Evolutionary conservation across 495 filamentous ascomycete genomes (phyloP).

Genomic region (Bathelium albidoporum): DNA sequence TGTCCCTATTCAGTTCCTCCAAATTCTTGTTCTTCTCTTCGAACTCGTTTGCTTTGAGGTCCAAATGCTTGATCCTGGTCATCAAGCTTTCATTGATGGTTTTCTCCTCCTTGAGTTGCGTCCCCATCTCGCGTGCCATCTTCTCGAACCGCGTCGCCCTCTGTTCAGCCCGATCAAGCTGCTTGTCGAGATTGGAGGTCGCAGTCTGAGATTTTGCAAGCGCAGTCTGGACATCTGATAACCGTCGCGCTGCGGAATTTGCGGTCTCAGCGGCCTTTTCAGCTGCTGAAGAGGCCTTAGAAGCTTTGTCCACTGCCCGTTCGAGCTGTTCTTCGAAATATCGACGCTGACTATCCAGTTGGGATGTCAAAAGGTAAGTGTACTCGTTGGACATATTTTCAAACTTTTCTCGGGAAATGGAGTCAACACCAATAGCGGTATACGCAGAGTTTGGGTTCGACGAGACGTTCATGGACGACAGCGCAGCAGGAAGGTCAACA

Average conservation of each 20-base stretch:
- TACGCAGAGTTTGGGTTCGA: constrained; percentile 23
- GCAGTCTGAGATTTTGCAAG: constrained; percentile 45
- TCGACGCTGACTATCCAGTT: constrained; percentile 80
- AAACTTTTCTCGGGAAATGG: constrained; percentile 79
- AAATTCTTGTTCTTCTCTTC: constrained; percentile 53
- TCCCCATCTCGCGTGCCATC: constrained; percentile 64
- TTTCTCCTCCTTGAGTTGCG: constrained; percentile 80
- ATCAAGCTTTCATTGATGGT: constrained; percentile 68
- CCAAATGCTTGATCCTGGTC: constrained; percentile 60
- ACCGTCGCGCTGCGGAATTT: constrained; percentile 37
- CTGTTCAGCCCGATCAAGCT: constrained; percentile 54
- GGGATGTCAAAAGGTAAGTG: constrained; percentile 79
- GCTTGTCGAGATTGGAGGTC: constrained; percentile 57
- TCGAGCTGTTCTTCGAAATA: constrained; percentile 93
- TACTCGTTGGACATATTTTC: constrained; percentile 91
- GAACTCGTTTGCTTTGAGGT: constrained; percentile 26
- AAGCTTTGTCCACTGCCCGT: constrained; percentile 84
- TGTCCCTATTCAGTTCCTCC: constrained; percentile 77
- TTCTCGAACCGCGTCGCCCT: constrained; percentile 60
- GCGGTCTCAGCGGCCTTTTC: constrained; percentile 50
- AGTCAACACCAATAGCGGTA: constrained; percentile 44
- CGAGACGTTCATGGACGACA: constrained; percentile 17
- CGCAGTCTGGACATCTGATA: constrained; percentile 45
- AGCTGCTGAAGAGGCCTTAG: constrained; percentile 56
- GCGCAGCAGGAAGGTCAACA: constrained; percentile 60